Percentiles rank a stretch among this genome's conserved stretches.
Evolutionary conservation across 225 moss, liverwort and hornwort genomes (phyloP).

Genomic region (Climacium dendroides): DNA sequence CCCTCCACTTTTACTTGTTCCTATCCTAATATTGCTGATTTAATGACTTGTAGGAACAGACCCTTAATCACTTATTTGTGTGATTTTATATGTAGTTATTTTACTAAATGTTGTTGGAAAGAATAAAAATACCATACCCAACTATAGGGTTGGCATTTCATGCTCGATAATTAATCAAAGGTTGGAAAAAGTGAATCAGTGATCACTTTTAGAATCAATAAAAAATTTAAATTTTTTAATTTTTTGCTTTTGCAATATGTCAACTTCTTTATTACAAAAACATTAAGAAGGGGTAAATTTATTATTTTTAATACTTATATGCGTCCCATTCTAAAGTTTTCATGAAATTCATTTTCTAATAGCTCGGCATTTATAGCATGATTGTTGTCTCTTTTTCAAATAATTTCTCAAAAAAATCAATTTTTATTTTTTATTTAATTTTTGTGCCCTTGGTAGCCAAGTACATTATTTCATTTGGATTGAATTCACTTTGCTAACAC

Average conservation of each 20-base stretch:
- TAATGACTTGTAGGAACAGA: no score
- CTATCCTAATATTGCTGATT: no score
- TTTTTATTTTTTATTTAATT: background rate
- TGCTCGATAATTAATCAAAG: background rate
- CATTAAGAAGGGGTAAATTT: rapidly evolving
- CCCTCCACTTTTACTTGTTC: no score
- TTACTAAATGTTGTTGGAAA: background rate
- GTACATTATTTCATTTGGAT: background rate
- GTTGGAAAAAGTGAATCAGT: rapidly evolving
- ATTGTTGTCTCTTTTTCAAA: background rate
- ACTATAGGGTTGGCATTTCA: rapidly evolving
- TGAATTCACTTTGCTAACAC: background rate
- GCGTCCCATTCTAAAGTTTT: background rate
- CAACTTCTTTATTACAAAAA: rapidly evolving
- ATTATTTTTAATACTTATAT: background rate
- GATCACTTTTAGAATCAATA: no score
- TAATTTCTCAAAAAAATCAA: background rate
- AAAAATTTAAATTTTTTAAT: no score
- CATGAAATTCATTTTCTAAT: background rate
- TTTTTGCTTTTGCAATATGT: no score
- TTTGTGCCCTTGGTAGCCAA: rapidly evolving
- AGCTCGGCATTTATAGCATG: background rate
- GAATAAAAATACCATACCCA: rapidly evolving
- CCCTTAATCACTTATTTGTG: no score
- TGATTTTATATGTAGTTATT: background rate